Evolutionary conservation across 163 green algal species (phyloP).

Genomic region (Prototheca cutis): DNA sequence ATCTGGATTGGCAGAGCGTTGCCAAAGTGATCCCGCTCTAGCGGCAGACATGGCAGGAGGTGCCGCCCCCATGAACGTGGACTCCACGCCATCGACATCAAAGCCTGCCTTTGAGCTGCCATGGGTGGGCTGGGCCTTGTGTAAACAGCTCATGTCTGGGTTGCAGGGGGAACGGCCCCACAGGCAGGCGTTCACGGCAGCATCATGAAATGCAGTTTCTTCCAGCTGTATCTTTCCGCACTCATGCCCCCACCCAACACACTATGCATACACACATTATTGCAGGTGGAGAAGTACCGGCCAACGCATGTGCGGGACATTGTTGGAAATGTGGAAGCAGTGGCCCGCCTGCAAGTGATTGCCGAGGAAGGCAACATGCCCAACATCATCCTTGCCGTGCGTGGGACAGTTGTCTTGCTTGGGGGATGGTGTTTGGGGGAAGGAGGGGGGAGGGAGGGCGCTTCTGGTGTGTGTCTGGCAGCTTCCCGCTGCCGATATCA

Average conservation of each 20-base stretch:
- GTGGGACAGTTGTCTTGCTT: conserved; percentile 6
- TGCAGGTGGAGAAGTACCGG: conserved; percentile 95
- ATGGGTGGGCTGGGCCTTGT: conserved; percentile 5
- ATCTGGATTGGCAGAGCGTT: too few species aligned
- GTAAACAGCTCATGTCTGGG: too few species aligned
- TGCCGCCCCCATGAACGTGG: conserved; percentile 15
- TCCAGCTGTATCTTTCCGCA: too few species aligned
- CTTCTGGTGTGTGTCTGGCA: not conserved
- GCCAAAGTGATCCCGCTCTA: too few species aligned
- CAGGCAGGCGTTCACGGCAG: too few species aligned
- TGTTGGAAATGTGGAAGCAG: conserved; percentile 93
- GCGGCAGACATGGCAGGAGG: too few species aligned
- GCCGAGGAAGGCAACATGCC: conserved; percentile 93
- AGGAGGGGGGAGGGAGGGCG: not conserved
- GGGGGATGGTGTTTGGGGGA: not conserved
- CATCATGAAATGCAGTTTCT: too few species aligned
- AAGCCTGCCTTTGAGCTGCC: conserved; percentile 5
- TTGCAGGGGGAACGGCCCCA: too few species aligned
- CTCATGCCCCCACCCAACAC: not conserved
- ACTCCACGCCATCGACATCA: conserved; percentile 9
- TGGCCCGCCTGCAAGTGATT: conserved; percentile 82
- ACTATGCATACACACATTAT: not conserved
- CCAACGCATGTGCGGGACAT: conserved; percentile 81
- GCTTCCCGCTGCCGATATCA: not conserved
- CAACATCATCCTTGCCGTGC: conserved; percentile 92